phyloP scores from a whole-genome alignment of 257 asterid genomes.

The Fraxinus cuspidata region DNA sequence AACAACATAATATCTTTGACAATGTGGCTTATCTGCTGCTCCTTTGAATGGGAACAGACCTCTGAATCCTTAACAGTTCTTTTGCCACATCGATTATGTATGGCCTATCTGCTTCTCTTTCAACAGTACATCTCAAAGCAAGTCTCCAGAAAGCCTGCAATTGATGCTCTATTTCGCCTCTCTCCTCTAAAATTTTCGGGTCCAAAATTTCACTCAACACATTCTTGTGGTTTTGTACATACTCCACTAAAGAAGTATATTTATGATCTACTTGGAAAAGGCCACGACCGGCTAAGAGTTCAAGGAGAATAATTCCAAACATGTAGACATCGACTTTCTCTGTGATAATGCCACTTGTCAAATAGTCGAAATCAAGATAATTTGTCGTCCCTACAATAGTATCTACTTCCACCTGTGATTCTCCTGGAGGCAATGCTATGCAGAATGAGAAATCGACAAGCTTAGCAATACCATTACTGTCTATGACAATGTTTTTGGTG shows the following conservation, averaged over 20 bases:
- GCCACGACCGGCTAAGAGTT: neutral
- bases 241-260: neutral
- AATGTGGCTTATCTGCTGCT: too few relatives aligned
- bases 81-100: neutral
- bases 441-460: too few relatives aligned
- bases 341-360: neutral
- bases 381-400: rapidly evolving
- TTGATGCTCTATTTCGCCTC: neutral
- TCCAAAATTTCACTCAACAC: neutral
- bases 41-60: neutral
- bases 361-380: too few relatives aligned
- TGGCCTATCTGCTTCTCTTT: neutral
- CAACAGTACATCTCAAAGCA: neutral
- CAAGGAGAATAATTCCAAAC: neutral
- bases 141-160: neutral
- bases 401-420: too few relatives aligned
- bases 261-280: too few relatives aligned
- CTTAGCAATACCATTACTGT: too few relatives aligned
- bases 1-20: too few relatives aligned
- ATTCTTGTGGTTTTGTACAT: neutral
- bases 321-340: neutral
- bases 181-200: neutral
- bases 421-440: too few relatives aligned
- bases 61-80: neutral
- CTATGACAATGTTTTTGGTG: too few relatives aligned